Base-by-base conservation (phyloP, 2,329 filamentous ascomycete species). In the Penicillium sp. region DNA sequence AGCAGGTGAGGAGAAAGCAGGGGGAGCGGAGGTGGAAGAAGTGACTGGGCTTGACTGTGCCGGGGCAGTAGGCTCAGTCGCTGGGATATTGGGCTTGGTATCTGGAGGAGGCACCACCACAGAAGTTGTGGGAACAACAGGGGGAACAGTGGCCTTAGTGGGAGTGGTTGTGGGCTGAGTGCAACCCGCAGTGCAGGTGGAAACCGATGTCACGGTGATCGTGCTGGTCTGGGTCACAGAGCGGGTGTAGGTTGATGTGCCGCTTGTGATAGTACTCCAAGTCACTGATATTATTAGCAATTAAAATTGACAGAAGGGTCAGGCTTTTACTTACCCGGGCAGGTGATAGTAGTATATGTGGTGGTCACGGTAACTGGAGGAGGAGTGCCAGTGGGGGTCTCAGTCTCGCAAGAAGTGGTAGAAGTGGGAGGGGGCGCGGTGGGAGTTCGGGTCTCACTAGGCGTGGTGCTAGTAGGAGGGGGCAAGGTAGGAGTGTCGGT, bases 331-430 rank as follows among this genome's bases (percentile, higher is more conserved):
- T 44, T 60, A 64, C 61, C 54, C 33, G 64, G 63, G 53, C 63
- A 66, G 29, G 61, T 61, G 2, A 62, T 66, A 1, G 63, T 65
- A 3, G 54, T 59, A 34, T 54, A 62, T 13, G 56, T 59, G 7
- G 51, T 53, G 2, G 59, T 61, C 9, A 58, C 52, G n/a, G 53
- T 56, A 13, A 53, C 48, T 15, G 56, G 48, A 34, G 51, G 49
- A 7, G 49, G 35, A n/a, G 53, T 40, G 12, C 10, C 15, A 35
- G 52, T 39, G n/a, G 26, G 12, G 12, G 26, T 29, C 17, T 44
- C 29, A 5, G 49, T 51, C 29, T 53, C 43, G 17, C 39, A 51
- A 5, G 42, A 17, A 24, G 43, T 45, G 13, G 43, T 45, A 6
- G 33, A 28, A 15, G 54, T 35, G 0, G 48, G 46, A 39, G 55